Conservation (phyloP, 352 stramenopile species). For the Pythium aristosporum region DNA sequence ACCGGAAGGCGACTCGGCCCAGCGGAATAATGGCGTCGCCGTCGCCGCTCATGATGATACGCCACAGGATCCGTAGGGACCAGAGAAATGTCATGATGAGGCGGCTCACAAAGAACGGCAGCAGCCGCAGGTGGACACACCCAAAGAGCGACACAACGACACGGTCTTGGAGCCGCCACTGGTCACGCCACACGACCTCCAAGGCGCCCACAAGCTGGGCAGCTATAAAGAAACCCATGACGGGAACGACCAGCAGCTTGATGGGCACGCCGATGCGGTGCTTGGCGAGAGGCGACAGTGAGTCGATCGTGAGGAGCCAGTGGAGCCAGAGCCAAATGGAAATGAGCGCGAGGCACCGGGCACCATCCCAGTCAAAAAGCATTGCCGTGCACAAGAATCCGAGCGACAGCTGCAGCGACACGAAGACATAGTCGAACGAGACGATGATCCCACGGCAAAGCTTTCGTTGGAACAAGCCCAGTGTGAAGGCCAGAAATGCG, state of each 20-base stretch:
- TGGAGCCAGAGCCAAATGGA: slow-evolving; percentile 31
- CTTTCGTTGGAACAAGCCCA: slow-evolving; percentile 10
- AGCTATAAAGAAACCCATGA: slow-evolving; percentile 12
- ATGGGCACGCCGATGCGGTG: slow-evolving; percentile 19
- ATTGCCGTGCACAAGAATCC: slow-evolving; percentile 2
- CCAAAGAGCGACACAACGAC: slow-evolving; percentile 3
- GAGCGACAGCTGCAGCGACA: slow-evolving; percentile 17
- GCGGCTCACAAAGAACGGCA: slow-evolving; percentile 21
- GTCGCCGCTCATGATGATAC: neutral
- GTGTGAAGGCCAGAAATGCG: slow-evolving; percentile 4
- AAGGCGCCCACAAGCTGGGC: slow-evolving; percentile 6
- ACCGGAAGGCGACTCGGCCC: neutral
- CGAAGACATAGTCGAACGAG: slow-evolving; percentile 24
- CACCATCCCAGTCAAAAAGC: slow-evolving; percentile 22
- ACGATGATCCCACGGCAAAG: neutral
- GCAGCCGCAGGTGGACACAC: slow-evolving; percentile 2
- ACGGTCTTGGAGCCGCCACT: slow-evolving; percentile 6
- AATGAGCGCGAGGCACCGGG: slow-evolving; percentile 7
- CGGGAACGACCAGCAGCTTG: slow-evolving; percentile 9
- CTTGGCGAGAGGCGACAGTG: slow-evolving; percentile 13
- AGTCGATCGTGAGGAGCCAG: slow-evolving; percentile 24
- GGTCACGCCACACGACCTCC: slow-evolving; percentile 3
- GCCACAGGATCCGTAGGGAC: slow-evolving; percentile 20
- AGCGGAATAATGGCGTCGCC: slow-evolving; percentile 3
- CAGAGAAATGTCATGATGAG: slow-evolving; percentile 23